Base-by-base conservation (phyloP, 2,329 filamentous ascomycete genomes). In the Gliomastix tumulicola region DNA sequence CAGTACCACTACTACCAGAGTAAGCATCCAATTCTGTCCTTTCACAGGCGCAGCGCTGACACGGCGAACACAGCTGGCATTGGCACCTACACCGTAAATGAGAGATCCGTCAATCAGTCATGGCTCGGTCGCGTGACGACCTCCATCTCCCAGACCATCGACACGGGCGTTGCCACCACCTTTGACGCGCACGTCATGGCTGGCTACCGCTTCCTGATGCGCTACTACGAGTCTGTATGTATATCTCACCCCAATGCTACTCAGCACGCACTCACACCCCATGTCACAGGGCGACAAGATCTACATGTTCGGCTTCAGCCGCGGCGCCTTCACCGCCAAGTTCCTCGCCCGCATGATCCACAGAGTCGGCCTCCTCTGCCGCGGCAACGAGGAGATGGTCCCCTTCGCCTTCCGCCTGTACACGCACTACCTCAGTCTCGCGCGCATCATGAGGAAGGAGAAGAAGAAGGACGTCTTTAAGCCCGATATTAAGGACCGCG, bases 301-400 rank as follows among this genome's bases (percentile, higher is more conserved):
- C 22, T 75, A 73, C 51, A 76, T 86, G 58, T 85, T 86, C 41
- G 83, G 83, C 1, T 88, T 87, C 59, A 82, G 76, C 31, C 74
- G 83, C 16, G 83, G 82, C n/a, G 74, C 82, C 2, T 87, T 87
- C 48, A 82, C 84, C 27, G 83, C 82, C 1, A 74, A 82, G 3
- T 87, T 87, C 49, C 61, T 88, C 1, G 84, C 86, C 1, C 85
- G 92, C 51, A 90, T 90, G 86, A 69, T 92, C 7, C 84, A 92
- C 49, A 81, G 84, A 45, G 79, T 92, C 36, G 87, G 88, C 2
- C 67, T 94, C 0, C 67, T 94, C 13, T 82, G 80, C 13, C 80
- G 84, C 35, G 85, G 87, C 10, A 94, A 94, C 47, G 84, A 94
- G 51, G 87, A 92, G 47, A 82, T 73, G 68, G 63, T 74, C 2